Base-by-base conservation (phyloP, 2,329 filamentous ascomycete species). In the Tolypocladium ovalisporum region DNA sequence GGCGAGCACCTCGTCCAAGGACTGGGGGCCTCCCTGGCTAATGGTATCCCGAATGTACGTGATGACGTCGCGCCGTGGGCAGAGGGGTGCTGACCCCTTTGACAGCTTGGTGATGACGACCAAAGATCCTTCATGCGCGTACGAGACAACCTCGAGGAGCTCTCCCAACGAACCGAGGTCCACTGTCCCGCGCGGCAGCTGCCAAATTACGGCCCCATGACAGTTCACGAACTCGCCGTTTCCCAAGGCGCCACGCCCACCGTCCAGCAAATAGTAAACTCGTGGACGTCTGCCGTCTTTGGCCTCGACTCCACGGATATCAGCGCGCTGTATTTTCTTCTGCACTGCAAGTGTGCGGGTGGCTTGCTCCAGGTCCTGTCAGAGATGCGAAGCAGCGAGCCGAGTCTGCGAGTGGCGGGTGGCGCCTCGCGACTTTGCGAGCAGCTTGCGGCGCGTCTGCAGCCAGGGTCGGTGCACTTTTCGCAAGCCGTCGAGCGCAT, bases 211-310 rank as follows among this genome's bases (percentile, higher is more conserved):
- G 62, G 61, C 24, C 54, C 58, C 35, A 62, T 61, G 61, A 61
- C 60, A 3, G 58, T 64, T 32, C 56, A 55, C 42, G 60, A 64
- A 35, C 61, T 65, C 27, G 59, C 63, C 32, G 56, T 60, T 8
- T 62, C 60, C 0, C 63, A 65, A 15, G 63, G 64, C 22, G 63
- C 61, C 34, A 64, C 61, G 1, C 35, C 54, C 1, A 42, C 44
- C 19, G 54, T 65, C 5, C 54, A 56, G 24, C 56, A 55, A 6
- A 24, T 65, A 29, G 64, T 59, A 17, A 59, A 61, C 27, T 39
- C 59, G n/a, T 67, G 66, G 66, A 62, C 65, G 7, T 61, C 60
- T 15, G 57, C 57, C 9, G 61, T 66, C 54, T 64, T 68, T 35
- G 67, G 66, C 37, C 54, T 63, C 5, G 62, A 57, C 1, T 60